Conservation (phyloP, 1,284 basidiomycete genomes). For the Ganoderma boninense region DNA sequence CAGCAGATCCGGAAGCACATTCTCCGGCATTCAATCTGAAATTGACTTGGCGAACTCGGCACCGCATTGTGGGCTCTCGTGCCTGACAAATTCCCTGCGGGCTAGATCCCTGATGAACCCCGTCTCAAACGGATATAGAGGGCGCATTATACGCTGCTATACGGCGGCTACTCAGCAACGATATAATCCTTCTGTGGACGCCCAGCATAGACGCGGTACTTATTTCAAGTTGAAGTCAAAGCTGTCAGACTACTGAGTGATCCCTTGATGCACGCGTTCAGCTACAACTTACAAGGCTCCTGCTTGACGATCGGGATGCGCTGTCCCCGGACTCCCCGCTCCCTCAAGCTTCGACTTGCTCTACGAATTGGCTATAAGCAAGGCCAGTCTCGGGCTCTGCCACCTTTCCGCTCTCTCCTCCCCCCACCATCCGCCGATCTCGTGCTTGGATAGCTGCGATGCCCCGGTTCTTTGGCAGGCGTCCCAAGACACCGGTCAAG, state of each 20-base stretch:
- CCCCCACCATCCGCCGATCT: background rate
- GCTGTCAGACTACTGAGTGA: background rate
- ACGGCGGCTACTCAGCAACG: too few relatives aligned
- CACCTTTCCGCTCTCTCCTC: background rate
- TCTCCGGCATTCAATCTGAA: background rate
- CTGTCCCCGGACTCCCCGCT: background rate
- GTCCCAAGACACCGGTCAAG: background rate
- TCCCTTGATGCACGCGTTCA: background rate
- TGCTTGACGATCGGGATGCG: background rate
- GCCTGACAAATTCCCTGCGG: background rate
- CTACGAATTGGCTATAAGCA: background rate
- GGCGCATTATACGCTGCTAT: too few relatives aligned
- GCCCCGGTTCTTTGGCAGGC: background rate
- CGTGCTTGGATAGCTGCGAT: background rate
- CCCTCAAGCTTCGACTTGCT: background rate
- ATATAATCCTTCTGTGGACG: background rate
- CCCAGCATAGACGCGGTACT: background rate
- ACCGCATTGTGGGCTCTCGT: background rate
- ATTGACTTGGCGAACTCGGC: background rate
- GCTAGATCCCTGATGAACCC: background rate
- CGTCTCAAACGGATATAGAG: background rate
- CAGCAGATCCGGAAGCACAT: background rate
- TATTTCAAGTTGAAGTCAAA: background rate
- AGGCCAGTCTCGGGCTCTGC: too few relatives aligned
- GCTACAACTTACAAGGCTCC: background rate